Evolutionary conservation across 306 rosid species (phyloP).

Genomic region (Corylus americana): DNA sequence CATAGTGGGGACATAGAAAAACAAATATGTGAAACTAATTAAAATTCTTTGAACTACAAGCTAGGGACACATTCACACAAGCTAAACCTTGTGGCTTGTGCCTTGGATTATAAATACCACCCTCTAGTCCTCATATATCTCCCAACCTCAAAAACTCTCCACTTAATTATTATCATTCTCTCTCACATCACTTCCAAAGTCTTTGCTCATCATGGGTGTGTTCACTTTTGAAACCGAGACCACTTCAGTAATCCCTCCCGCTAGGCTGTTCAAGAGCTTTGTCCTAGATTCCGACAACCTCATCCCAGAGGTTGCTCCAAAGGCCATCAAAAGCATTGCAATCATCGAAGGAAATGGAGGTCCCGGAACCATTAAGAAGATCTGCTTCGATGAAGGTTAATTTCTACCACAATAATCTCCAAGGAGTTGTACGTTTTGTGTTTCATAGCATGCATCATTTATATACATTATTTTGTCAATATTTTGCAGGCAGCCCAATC

Average conservation of each 20-base stretch:
- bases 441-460: neutral
- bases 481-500: neutral
- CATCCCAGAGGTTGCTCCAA: constrained; percentile 28
- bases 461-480: neutral
- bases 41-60: neutral
- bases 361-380: constrained; percentile 40
- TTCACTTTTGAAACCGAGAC: constrained; percentile 20
- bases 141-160: constrained; percentile 7
- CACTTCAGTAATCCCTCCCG: constrained; percentile 23
- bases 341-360: constrained; percentile 44
- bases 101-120: neutral
- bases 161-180: neutral
- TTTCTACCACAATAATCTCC: neutral
- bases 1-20: no score
- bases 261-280: constrained; percentile 32
- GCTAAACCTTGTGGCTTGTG: neutral
- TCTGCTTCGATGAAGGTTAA: constrained; percentile 23
- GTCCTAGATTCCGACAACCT: constrained; percentile 25
- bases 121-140: neutral
- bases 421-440: neutral
- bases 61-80: no score
- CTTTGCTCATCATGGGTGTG: constrained; percentile 37
- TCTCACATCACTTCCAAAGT: no score
- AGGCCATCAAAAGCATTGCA: constrained; percentile 18
- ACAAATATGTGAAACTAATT: neutral